Evolutionary conservation across 139 green algal species (phyloP).

Genomic region (Chlorokybus atmophyticus): DNA sequence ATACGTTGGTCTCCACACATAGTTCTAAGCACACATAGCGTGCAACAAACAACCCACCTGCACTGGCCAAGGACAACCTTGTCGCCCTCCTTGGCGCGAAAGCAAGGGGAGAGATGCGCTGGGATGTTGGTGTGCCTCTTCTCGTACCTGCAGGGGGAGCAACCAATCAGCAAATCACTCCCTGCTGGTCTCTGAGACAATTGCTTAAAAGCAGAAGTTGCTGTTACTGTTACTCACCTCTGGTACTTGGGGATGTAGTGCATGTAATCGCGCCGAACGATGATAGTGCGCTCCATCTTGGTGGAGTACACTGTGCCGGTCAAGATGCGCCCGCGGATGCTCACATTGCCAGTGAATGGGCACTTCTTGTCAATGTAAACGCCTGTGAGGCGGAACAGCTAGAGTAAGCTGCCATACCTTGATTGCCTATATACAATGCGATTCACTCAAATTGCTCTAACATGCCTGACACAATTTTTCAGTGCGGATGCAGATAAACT

Average conservation of each 20-base stretch:
- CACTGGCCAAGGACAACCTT: conserved; percentile 91
- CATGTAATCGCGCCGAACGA: conserved; percentile 92
- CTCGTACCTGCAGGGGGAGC: conserved; percentile 75
- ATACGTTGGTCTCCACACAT: too few species aligned
- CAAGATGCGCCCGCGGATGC: conserved; percentile 93
- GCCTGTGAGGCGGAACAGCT: conserved; percentile 41
- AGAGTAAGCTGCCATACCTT: too few species aligned
- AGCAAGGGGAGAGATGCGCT: conserved; percentile 89
- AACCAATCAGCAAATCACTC: conserved; percentile 2
- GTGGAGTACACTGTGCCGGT: conserved; percentile 76
- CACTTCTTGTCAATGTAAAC: conserved; percentile 99
- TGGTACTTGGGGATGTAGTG: conserved; percentile 98
- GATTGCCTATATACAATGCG: too few species aligned
- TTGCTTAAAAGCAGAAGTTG: too few species aligned
- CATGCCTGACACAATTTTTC: too few species aligned
- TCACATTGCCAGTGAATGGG: conserved; percentile 97
- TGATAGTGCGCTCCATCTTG: conserved; percentile 97
- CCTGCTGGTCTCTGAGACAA: too few species aligned
- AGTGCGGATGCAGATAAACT: background rate
- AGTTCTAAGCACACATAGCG: background rate
- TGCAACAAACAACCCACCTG: conserved; percentile 38
- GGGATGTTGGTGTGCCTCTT: conserved; percentile 94
- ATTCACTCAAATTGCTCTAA: too few species aligned
- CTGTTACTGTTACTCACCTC: too few species aligned
- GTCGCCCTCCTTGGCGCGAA: conserved; percentile 88